These are phyloP conservation scores for Leishmania martiniquensis DNA, from an alignment of 208 protist genomes.

Conservation along the genomic window DNA sequence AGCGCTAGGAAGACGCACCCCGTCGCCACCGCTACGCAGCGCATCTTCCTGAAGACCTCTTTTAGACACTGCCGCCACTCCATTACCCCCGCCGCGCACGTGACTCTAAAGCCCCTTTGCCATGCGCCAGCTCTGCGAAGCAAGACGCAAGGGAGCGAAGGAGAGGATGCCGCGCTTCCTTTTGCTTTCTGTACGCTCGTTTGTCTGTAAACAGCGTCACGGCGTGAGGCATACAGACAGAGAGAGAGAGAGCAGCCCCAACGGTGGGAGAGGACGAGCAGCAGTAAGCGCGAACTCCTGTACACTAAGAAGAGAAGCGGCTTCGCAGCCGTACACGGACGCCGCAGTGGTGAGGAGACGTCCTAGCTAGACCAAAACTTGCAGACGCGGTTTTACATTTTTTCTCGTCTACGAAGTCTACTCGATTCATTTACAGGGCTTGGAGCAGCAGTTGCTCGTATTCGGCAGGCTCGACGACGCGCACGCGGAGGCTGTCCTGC, in stretches of 20 bases:
- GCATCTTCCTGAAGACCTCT: neutral
- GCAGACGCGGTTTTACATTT: neutral
- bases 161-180: neutral
- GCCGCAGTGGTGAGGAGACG: neutral
- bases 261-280: neutral
- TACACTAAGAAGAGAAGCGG: neutral
- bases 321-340: neutral
- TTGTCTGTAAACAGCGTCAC: too few relatives aligned
- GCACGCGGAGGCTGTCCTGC: constrained; percentile 53
- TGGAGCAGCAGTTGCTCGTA: constrained; percentile 32
- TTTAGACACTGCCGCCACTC: neutral
- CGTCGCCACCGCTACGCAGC: too few relatives aligned
- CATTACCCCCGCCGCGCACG: neutral
- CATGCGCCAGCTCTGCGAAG: neutral
- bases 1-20: too few relatives aligned
- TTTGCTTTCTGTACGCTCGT: neutral
- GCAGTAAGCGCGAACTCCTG: neutral
- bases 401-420: neutral
- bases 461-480: constrained; percentile 31
- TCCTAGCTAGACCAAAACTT: neutral
- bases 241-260: neutral
- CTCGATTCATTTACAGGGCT: constrained; percentile 12
- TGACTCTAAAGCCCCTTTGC: neutral
- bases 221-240: too few relatives aligned
- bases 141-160: neutral